phyloP scores from a whole-genome alignment of 148 eudicot genomes.

The Rhododendron ferrugineum region DNA sequence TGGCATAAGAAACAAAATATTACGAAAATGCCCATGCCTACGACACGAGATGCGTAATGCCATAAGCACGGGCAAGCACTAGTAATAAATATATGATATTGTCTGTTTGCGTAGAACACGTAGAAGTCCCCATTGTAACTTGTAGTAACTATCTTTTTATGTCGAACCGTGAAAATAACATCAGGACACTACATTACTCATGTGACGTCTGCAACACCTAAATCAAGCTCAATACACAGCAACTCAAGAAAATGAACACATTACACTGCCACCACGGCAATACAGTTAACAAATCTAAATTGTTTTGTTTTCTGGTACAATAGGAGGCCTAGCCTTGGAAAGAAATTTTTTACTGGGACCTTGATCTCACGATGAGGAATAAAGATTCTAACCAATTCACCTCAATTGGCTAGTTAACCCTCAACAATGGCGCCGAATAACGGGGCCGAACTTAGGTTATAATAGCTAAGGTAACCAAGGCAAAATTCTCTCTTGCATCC shows the following conservation, averaged over 20 bases:
- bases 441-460: background rate
- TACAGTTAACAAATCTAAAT: background rate
- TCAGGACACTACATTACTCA: no score
- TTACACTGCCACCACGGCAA: background rate
- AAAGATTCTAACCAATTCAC: background rate
- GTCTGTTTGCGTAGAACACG: no score
- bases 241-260: background rate
- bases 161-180: background rate
- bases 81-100: background rate
- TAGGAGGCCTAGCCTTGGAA: background rate
- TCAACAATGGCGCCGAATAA: background rate
- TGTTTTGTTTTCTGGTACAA: background rate
- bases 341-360: background rate
- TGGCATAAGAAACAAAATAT: no score
- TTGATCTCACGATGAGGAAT: background rate
- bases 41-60: no score
- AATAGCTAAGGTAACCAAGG: background rate
- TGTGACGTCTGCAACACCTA: no score
- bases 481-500: background rate
- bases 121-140: no score
- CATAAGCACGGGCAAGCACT: no score
- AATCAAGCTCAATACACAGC: background rate
- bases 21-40: no score
- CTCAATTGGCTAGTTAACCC: background rate
- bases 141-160: background rate